phyloP scores from a whole-genome alignment of 176 grass and related monocot species.

The Cenchrus fungigraminus region DNA sequence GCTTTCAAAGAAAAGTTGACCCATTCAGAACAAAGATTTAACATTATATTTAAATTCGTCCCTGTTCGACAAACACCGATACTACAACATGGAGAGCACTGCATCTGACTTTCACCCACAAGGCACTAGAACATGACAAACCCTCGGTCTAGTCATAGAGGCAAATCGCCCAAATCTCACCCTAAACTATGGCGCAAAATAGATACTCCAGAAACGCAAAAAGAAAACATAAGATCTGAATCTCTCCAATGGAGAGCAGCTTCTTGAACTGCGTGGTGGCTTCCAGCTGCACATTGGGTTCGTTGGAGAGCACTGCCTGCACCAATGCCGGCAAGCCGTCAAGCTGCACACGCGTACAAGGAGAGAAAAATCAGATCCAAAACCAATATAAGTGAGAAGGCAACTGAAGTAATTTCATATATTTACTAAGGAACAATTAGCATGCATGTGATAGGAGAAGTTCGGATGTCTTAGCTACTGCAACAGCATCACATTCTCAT shows the following conservation, averaged over 20 bases:
- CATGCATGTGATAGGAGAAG: too few relatives aligned
- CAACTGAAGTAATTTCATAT: too few relatives aligned
- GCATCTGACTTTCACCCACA: too few relatives aligned
- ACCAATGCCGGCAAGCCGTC: conserved; percentile 53
- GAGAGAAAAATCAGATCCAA: conserved; percentile 21
- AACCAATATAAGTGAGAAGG: neutral
- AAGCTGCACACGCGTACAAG: conserved; percentile 40
- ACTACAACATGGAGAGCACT: too few relatives aligned
- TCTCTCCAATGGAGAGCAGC: conserved; percentile 77
- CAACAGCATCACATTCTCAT: too few relatives aligned
- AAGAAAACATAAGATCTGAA: neutral
- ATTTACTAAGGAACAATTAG: too few relatives aligned
- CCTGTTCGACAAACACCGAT: too few relatives aligned
- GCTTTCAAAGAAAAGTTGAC: neutral
- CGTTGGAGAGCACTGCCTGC: conserved; percentile 65
- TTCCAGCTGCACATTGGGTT: conserved; percentile 66
- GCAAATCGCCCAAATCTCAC: neutral
- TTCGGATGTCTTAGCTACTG: too few relatives aligned
- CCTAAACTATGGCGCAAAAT: neutral
- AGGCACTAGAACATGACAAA: neutral
- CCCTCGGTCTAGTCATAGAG: neutral
- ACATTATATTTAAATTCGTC: too few relatives aligned
- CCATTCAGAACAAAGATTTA: neutral
- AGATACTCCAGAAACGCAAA: neutral
- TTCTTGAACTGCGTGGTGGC: conserved; percentile 16